phyloP scores from a whole-genome alignment of 23 red algal species.

The Gracilariopsis chorda region DNA sequence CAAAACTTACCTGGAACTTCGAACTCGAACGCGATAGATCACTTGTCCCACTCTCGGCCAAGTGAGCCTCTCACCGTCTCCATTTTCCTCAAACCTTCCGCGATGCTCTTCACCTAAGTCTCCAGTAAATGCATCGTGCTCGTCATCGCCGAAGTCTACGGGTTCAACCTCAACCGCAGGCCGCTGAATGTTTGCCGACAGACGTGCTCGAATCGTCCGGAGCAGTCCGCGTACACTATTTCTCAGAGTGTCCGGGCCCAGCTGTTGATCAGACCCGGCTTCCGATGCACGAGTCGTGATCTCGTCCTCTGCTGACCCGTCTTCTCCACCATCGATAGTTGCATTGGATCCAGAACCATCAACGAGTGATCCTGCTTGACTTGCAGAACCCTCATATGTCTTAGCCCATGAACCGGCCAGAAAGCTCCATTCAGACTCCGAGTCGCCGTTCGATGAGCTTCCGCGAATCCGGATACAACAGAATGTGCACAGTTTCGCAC shows the following conservation, averaged over 20 bases:
- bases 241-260: background rate
- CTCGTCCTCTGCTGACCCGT: background rate
- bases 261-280: background rate
- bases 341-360: background rate
- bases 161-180: background rate
- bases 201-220: too few species aligned
- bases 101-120: background rate
- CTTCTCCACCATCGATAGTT: background rate
- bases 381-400: background rate
- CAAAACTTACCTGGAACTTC: background rate
- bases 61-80: background rate
- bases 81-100: background rate
- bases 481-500: background rate
- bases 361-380: too few species aligned
- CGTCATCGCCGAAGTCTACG: background rate
- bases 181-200: background rate
- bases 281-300: background rate
- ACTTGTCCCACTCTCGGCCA: conserved; percentile 13
- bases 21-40: background rate
- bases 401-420: background rate
- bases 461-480: background rate
- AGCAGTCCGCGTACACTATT: background rate
- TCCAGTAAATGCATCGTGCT: too few species aligned
- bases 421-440: conserved; percentile 18
- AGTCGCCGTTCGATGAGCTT: background rate